Evolutionary conservation across 1,284 basidiomycete genomes (phyloP).

Genomic region (Meripilus lineatus): DNA sequence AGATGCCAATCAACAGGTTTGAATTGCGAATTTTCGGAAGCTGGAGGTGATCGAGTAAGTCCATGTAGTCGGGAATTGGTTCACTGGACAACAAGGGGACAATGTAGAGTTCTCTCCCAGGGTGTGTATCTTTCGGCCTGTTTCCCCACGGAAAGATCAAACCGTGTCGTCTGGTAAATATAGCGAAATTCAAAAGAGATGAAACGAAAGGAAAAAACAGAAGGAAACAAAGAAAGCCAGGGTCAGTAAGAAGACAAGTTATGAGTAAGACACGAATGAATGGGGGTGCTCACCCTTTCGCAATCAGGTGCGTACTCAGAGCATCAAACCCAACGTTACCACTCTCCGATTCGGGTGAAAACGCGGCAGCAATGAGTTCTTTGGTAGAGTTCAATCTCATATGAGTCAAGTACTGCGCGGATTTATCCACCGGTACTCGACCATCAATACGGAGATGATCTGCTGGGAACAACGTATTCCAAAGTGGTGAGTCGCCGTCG

Average conservation of each 20-base stretch:
- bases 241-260: no score
- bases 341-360: constrained; percentile 46
- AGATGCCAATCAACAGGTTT: constrained; percentile 77
- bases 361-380: constrained; percentile 74
- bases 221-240: no score
- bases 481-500: constrained; percentile 50
- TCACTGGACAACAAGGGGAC: constrained; percentile 71
- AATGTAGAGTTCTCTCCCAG: constrained; percentile 86
- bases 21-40: constrained; percentile 58
- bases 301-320: constrained; percentile 65
- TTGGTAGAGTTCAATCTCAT: constrained; percentile 72
- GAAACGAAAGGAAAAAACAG: constrained; percentile 9
- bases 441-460: constrained; percentile 70
- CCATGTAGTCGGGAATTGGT: constrained; percentile 79
- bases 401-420: constrained; percentile 71
- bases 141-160: constrained; percentile 82
- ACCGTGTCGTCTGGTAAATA: constrained; percentile 67
- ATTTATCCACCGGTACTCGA: constrained; percentile 72
- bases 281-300: constrained; percentile 69
- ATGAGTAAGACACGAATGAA: no score
- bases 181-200: constrained; percentile 5
- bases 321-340: constrained; percentile 51
- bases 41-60: constrained; percentile 76
- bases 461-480: constrained; percentile 70
- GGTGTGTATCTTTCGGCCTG: constrained; percentile 64